Evolutionary conservation across 352 stramenopile genomes (phyloP), one percentile per base, ranked within the genome.

Genomic region (Paralagenidium karlingii): DNA sequence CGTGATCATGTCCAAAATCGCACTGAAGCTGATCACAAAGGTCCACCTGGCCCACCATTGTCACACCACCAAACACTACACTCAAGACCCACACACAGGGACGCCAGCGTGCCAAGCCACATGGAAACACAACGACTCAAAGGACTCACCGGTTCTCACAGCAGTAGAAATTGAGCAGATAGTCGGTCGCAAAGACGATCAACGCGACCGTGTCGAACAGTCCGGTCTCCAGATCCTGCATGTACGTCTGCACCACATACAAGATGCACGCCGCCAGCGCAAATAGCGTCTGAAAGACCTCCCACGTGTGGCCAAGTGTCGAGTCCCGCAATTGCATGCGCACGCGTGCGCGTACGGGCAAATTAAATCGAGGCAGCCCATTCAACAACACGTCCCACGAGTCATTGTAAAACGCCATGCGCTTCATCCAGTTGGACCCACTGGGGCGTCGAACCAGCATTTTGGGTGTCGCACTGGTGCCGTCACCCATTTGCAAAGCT

Each of bases 251-350:
- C 8, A 63, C 18, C 24, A 79, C 64, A 43, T 78, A 82, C 11
- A 68, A 39, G 13, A 34, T 44, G 9, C 63, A 82, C 10, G 64
- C 68, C 13, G 75, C 22, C 3, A 82, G 27, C 8, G 68, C 67
- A 29, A 79, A 69, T 6, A 60, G 10, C 5, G 64, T 82, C 53
- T 82, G 68, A 45, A 65, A 75, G 31, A 79, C 24, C 40, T 82
- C 64, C 68, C 68, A 82, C 15, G 45, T 47, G 10, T 60, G 55
- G 3, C 68, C 68, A 2, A 67, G 11, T 18, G 40, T 45, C 25
- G 68, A 82, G 34, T 66, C 68, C 45, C 73, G 63, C 47, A 79
- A 45, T 48, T 76, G 75, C 50, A 82, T 74, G 30, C 68, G 62
- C 49, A 82, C 52, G 24, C 51, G 56, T 30, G 54, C 69, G 13